Evolutionary conservation across 305 asterid genomes (phyloP), one percentile per base, ranked within the genome.

Genomic region (Striga hermonthica): DNA sequence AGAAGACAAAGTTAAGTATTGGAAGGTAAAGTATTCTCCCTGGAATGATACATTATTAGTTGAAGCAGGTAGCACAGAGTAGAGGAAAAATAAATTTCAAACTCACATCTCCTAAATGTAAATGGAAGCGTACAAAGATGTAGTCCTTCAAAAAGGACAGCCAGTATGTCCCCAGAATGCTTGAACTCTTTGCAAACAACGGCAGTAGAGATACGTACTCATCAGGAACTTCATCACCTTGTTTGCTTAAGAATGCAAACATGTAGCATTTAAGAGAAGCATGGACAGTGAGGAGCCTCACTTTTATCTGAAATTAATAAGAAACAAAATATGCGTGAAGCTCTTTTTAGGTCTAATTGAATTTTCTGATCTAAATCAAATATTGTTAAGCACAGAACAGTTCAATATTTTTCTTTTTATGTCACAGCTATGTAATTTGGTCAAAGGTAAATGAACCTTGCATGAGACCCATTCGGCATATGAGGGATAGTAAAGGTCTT

Each of bases 391-490:
- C 31, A 72, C 55, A 35, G 72, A 62, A 62, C 63, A 69, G 14
- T 56, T 50, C 34, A 60, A n/a, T 34, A 16, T 10, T 10, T 56
- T 50, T 39, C 35, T 37, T 59, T 45, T 48, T 28, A 44, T 60
- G 73, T 67, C 49, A 71, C 28, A 60, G 65, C 55, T 54, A 70
- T 47, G 53, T n/a, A 57, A 47, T 47, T n/a, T 57, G 49, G 15
- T 36, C 38, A 50, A 70, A 72, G 15, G 48, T 56, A 56, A 82
- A 49, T 49, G 14, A 60, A 93, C 99, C 99, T 94, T 94, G 95
- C 98, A 88, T 60, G 96, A 88, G 77, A 91, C 99, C 98, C 97
- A 94, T 81, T 94, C 99, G 35, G 99, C 99, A 78, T 86, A 94
- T 65, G 99, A 94, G 60, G 99, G 99, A 80, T 85, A 90, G 79